Evolutionary conservation across 768 basidiomycete species (phyloP).

Genomic region (Termitomyces sp.): DNA sequence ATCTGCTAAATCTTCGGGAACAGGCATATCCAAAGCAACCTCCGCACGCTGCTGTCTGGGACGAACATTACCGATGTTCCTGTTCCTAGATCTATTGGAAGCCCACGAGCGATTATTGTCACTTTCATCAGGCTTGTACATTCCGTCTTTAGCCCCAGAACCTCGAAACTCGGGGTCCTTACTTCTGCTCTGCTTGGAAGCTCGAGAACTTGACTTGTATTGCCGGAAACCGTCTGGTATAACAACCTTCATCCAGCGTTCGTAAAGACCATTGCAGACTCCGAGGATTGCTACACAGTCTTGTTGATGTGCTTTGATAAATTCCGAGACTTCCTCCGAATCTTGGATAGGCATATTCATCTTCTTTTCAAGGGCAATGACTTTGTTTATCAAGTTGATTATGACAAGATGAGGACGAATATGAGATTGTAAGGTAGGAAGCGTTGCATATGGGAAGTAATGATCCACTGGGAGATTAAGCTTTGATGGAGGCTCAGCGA

Average conservation of each 20-base stretch:
- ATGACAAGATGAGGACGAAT: neutral
- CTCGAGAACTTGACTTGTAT: neutral
- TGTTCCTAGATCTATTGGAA: neutral
- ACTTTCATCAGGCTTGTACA: neutral
- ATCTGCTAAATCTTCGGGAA: neutral
- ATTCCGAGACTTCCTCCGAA: neutral
- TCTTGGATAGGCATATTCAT: neutral
- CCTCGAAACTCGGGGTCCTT: neutral
- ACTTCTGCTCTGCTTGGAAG: neutral
- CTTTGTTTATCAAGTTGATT: neutral
- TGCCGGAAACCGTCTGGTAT: neutral
- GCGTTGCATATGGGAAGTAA: neutral
- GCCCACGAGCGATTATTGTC: neutral
- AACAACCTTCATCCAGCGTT: neutral
- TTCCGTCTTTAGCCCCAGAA: neutral
- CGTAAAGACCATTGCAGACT: neutral
- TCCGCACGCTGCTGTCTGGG: neutral
- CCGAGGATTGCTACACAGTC: neutral
- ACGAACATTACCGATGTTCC: neutral
- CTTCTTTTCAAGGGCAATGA: neutral
- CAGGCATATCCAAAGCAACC: neutral
- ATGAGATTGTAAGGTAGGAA: neutral
- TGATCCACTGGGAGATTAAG: neutral
- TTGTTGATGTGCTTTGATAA: neutral
- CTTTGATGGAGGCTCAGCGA: neutral